Conservation (phyloP, 257 asterid species). For the Nicotiana obtusifolia region DNA sequence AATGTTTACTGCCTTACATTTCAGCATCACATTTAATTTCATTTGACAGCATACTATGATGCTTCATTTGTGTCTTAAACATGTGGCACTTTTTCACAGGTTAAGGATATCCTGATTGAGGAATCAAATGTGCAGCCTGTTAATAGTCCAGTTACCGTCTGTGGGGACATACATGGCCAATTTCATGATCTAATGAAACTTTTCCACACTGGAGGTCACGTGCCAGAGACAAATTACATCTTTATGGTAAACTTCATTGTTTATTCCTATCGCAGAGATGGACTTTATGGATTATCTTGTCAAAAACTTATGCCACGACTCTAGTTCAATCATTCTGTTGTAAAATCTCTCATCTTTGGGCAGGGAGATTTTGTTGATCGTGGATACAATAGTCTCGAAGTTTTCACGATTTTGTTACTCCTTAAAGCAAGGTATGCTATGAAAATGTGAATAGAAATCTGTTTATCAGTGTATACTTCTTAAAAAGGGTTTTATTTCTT, state of each 20-base stretch:
- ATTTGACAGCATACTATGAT: not conserved
- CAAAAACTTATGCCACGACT: not conserved
- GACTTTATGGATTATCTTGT: not conserved
- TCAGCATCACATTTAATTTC: not conserved
- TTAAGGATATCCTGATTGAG: slow-evolving; percentile 93
- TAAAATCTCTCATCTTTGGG: slow-evolving; percentile 16
- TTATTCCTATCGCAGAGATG: slow-evolving; percentile 1
- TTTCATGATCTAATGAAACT: slow-evolving; percentile 98
- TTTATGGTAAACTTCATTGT: slow-evolving; percentile 60
- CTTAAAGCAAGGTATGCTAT: slow-evolving; percentile 84
- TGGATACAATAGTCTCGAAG: slow-evolving; percentile 97
- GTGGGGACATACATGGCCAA: slow-evolving; percentile 98
- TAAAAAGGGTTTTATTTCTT: not conserved
- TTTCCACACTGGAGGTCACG: slow-evolving; percentile 99
- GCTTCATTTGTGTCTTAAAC: not conserved
- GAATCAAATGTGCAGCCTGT: slow-evolving; percentile 99
- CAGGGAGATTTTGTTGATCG: slow-evolving; percentile 99
- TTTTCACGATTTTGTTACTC: slow-evolving; percentile 91
- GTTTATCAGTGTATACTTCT: not conserved
- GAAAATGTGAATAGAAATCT: not conserved
- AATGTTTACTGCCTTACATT: not conserved
- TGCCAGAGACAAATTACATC: slow-evolving; percentile 95
- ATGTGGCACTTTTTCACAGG: slow-evolving; percentile 40
- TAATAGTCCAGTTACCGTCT: slow-evolving; percentile 96
- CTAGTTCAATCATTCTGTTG: slow-evolving; percentile 8